Evolutionary conservation across 2,329 filamentous ascomycete genomes (phyloP), one percentile per base, ranked within the genome.

Genomic region (Claviceps sp.): DNA sequence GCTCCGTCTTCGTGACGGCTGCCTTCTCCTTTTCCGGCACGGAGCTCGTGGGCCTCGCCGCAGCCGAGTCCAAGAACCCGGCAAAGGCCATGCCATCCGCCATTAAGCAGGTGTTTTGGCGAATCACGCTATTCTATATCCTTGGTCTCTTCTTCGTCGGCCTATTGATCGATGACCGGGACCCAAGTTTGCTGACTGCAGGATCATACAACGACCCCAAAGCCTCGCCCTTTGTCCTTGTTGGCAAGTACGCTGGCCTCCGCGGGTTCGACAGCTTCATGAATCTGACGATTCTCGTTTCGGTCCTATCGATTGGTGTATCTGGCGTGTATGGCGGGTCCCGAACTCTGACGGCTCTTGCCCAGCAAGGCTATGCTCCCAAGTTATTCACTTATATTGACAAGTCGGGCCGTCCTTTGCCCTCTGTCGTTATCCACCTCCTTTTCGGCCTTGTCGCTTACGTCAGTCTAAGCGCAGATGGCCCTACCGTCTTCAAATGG

Each of bases 81-180:
- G 75, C 79, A 52, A 82, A 86, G 61, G 79, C 83, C 0, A 75
- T 95, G 1, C 89, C 89, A 0, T 82, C 80, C 1, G 89, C 89
- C 5, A 83, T 91, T 60, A 94, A 93, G 70, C 88, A 94, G 63
- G 86, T 78, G 36, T 78, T 78, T 53, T 78, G 75, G 75, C 73
- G 76, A 57, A 78, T 78, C 54, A 76, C 72, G 0, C 61, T 78
- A 55, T 79, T 79, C 56, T 79, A 79, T 55, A 64, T 79, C 46
- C 64, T 78, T 2, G 74, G 74, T 38, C 68, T 79, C 14, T 68
- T 75, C 50, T 72, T 78, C 11, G 70, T 78, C 16, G 75, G 76
- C 14, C 66, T 79, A 5, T 62, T 78, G 5, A 65, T 78, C 39
- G 63, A 66, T 49, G 73, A 71, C 49, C 62, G 69, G 22, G 76